Base-by-base conservation (phyloP, 2,329 filamentous ascomycete species). In the Aspergillus niger region DNA sequence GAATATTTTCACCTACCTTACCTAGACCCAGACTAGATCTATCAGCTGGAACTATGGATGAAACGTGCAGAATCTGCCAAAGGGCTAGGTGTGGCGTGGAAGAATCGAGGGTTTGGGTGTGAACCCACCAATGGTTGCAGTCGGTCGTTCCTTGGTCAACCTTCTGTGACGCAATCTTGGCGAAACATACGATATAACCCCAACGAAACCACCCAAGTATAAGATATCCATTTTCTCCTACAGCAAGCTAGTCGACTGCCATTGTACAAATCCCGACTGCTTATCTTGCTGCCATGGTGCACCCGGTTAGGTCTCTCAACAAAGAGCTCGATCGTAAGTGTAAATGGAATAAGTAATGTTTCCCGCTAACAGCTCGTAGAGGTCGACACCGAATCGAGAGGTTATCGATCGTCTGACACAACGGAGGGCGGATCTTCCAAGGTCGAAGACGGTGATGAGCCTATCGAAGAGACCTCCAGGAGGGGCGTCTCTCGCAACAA, bases 151-250 rank as follows among this genome's bases (percentile, higher is more conserved):
- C 26, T 39, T 44, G 53, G 44, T 26, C n/a, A 36, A n/a, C 17
- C 17, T 22, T 11, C 39, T 41, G 53, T 55, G 53, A 55, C 53
- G 53, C 53, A 55, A 55, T 55, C 28, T 47, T 32, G 39, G 32
- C 53, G n/a, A 10, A 36, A 11, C 32, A 10, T 36, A 47, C 8
- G 22, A 55, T 55, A 55, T 44, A 47, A 36, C 8, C 24, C 39
- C 39, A 10, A 43, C 8, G 11, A 22, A 10, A 22, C 15, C 10
- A 20, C 41, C 11, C 2, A 15, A 36, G 4, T 36, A 36, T 36
- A 36, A 13, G 32, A 36, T 36, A 36, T 1, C 5, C 2, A 0
- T 36, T 6, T 3, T 36, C 5, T 36, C 5, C 32, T 5, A 36
- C 32, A 13, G 32, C 5, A 36, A 11, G 11, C 32, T 13, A 2